Evolutionary conservation across 306 rosid species (phyloP), one percentile per base, ranked within the genome.

Genomic region (Dalbergia cultrata): DNA sequence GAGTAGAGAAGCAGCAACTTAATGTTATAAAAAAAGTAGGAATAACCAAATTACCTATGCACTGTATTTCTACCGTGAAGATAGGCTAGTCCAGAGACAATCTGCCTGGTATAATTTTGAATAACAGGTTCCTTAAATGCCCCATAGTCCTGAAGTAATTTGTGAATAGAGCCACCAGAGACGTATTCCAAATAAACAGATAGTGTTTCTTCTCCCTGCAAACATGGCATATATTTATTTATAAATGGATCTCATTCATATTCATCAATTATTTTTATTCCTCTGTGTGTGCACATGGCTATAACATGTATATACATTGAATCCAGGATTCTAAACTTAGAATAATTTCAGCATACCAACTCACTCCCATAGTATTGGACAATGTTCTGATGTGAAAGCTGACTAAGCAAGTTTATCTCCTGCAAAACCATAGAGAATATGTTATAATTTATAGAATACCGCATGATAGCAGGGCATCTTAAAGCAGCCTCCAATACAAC

Each of bases 301-400:
- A 35, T 45, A 64, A 43, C 58, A 18, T 60, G 63, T 34, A 7
- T 59, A 79, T 16, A 43, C 79, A 77, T 19, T 54, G 62, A 35
- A 61, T 16, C 43, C 68, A 61, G 19, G 52, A 60, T 50, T 61
- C 22, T 49, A 62, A 70, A 62, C 8, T 34, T 14, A 12, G 54
- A 78, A 69, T 53, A 26, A 75, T 49, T 52, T 62, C 52, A 67
- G 61, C 82, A 22, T 82, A 82, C 43, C 98, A 88, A 83, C 85
- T 95, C 99, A 85, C 99, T 95, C 77, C 97, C 98, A 71, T 89
- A 80, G 88, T 95, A 95, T 79, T 89, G 97, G 79, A 95, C 99
- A 70, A 95, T 92, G 83, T 93, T 95, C 44, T 92, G 97, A 82
- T 95, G 97, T 16, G 97, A 89, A 49, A 95, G 91, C 77, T 90